phyloP scores from a whole-genome alignment of 306 rosid species.

The Urtica urens region DNA sequence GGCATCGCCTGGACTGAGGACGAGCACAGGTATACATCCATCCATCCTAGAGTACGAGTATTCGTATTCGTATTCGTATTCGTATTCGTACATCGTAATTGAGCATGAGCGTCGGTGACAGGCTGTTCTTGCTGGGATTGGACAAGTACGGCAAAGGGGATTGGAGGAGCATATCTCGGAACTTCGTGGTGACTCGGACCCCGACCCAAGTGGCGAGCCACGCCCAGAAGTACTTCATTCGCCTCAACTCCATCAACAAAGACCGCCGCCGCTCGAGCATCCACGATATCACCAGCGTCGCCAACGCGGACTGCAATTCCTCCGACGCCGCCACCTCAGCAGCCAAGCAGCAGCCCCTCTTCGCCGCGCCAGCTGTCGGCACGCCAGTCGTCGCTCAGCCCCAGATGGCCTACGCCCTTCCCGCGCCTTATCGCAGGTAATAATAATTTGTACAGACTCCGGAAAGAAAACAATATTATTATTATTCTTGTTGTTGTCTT shows the following conservation, averaged over 20 bases:
- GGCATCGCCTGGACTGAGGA: slow-evolving; percentile 99
- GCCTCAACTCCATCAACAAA: slow-evolving; percentile 89
- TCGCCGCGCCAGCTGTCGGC: too few species aligned
- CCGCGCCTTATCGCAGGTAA: too few species aligned
- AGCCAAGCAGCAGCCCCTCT: too few species aligned
- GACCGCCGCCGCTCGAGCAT: slow-evolving; percentile 96
- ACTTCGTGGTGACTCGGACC: slow-evolving; percentile 88
- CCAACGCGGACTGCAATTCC: slow-evolving; percentile 54
- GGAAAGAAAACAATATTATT: too few species aligned
- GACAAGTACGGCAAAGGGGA: slow-evolving; percentile 96
- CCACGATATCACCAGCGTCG: slow-evolving; percentile 83
- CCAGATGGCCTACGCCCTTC: too few species aligned
- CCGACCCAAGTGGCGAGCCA: slow-evolving; percentile 99
- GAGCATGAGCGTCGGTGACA: too few species aligned
- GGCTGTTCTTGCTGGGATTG: slow-evolving; percentile 90
- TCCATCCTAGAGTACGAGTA: too few species aligned
- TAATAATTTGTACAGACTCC: too few species aligned
- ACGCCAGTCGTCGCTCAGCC: too few species aligned
- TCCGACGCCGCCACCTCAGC: slow-evolving; percentile 78
- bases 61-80: too few species aligned
- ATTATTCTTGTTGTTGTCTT: too few species aligned
- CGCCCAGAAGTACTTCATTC: slow-evolving; percentile 92
- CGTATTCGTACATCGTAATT: too few species aligned
- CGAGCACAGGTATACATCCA: slow-evolving; percentile 74
- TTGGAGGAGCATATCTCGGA: slow-evolving; percentile 95